Evolutionary conservation across 108 stramenopile genomes (phyloP), one percentile per base, ranked within the genome.

Genomic region (Cyclotella baltica): DNA sequence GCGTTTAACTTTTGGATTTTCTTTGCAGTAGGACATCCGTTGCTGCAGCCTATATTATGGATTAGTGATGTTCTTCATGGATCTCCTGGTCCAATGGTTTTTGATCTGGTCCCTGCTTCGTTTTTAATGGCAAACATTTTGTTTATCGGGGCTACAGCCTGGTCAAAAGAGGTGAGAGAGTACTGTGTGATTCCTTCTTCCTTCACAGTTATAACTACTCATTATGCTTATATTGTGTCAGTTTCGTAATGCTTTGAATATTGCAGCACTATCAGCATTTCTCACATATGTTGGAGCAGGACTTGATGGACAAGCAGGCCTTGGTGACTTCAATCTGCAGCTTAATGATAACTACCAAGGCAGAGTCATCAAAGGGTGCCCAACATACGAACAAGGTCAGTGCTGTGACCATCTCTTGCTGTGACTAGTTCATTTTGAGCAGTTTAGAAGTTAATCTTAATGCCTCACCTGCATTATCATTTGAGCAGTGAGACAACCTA

Each of bases 1-100:
- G 91, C 96, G 28, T 73, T 95, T 43, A 92, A 92, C 77, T 96
- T 96, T 71, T 96, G 96, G 96, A 80, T 96, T n/a, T 96, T 96
- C 77, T 96, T 96, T 76, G 96, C 96, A 3, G 93, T 93, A 22
- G 93, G 85, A 3, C 95, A 96, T 76, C 93, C 95, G 6, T 83
- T 96, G 29, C 70, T 96, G 18, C 95, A 94, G 77, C 95, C 95
- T 13, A 90, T 96, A 56, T 68, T 96, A 8, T 93, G 90, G 89
- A 90, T 96, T 35, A 91, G 89, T 72, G 95, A 96, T 61, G 92
- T 96, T 4, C 85, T 96, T 43, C 95, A 96, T 72, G 93, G 90
- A 19, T 92, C 85, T 46, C 95, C 95, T 18, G 95, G 95, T 13
- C 92, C 90, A 13, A 68, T 83, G 76, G 70, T 93, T 27, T 86